phyloP scores from a whole-genome alignment of 768 basidiomycete genomes.

The Boletus tylopilopsis region DNA sequence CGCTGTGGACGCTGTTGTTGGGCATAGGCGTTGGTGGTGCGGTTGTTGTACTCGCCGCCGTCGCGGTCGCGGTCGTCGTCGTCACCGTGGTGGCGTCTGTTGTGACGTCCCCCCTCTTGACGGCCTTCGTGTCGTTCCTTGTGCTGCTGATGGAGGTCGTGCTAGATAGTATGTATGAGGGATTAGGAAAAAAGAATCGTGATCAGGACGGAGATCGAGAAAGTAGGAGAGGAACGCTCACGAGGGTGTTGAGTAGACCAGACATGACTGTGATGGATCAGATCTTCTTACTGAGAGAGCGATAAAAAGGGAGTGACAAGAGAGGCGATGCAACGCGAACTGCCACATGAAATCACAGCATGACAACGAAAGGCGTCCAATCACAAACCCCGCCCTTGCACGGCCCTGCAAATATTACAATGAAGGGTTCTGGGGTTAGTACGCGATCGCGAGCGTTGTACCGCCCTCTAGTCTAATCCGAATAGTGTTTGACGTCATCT shows the following conservation, averaged over 20 bases:
- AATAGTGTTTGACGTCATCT: too few species aligned
- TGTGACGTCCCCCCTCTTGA: constrained; percentile 1
- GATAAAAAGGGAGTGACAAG: background rate
- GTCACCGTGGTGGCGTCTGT: background rate
- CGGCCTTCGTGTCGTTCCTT: constrained; percentile 9
- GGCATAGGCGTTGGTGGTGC: background rate
- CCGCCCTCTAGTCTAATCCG: too few species aligned
- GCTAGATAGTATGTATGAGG: background rate
- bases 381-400: too few species aligned
- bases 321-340: background rate
- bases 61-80: background rate
- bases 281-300: background rate
- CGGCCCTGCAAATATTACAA: too few species aligned
- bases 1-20: background rate
- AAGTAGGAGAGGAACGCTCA: background rate
- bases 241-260: background rate
- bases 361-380: too few species aligned
- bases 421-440: too few species aligned
- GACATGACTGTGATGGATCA: constrained; percentile 9
- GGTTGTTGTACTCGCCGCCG: background rate
- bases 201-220: background rate
- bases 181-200: background rate
- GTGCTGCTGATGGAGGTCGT: constrained; percentile 6
- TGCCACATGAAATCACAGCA: too few species aligned
- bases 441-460: too few species aligned